These are phyloP conservation scores for Cadophora sp. DNA, from an alignment of 2,329 filamentous ascomycete species.

Conservation along the genomic window DNA sequence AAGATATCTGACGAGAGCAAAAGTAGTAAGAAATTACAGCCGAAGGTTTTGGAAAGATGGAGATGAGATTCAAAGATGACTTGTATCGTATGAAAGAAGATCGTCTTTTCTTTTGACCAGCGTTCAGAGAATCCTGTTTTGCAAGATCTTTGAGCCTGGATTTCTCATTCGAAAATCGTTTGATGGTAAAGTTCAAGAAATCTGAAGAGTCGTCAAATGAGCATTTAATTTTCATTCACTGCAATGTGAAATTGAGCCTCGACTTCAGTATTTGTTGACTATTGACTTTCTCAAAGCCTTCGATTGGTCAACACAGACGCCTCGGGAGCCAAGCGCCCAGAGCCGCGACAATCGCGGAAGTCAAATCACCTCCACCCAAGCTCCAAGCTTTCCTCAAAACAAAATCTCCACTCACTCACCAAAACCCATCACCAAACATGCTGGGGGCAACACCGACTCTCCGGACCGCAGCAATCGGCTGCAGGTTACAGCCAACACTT, in stretches of 20 bases:
- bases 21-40: not conserved
- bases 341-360: slow-evolving; percentile 10
- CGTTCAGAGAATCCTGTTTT: not conserved
- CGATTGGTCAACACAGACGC: slow-evolving; percentile 14
- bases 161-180: not conserved
- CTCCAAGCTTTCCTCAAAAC: not conserved
- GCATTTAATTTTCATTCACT: not conserved
- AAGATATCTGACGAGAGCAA: not conserved
- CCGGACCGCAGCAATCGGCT: slow-evolving; percentile 42
- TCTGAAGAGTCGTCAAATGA: too few species aligned
- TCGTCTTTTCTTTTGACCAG: not conserved
- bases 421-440: slow-evolving; percentile 35
- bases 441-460: slow-evolving; percentile 41
- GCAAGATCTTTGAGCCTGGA: not conserved
- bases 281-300: not conserved
- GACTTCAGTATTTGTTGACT: not conserved
- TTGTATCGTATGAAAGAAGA: too few species aligned
- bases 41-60: too few species aligned
- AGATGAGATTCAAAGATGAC: too few species aligned
- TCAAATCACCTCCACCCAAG: slow-evolving; percentile 15
- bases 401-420: slow-evolving; percentile 21
- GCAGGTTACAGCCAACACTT: slow-evolving; percentile 41
- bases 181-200: too few species aligned
- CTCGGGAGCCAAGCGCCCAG: slow-evolving; percentile 9
- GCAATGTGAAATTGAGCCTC: not conserved